Base-by-base conservation (phyloP, 148 eudicot genomes). In the Chenopodium berlandieri region DNA sequence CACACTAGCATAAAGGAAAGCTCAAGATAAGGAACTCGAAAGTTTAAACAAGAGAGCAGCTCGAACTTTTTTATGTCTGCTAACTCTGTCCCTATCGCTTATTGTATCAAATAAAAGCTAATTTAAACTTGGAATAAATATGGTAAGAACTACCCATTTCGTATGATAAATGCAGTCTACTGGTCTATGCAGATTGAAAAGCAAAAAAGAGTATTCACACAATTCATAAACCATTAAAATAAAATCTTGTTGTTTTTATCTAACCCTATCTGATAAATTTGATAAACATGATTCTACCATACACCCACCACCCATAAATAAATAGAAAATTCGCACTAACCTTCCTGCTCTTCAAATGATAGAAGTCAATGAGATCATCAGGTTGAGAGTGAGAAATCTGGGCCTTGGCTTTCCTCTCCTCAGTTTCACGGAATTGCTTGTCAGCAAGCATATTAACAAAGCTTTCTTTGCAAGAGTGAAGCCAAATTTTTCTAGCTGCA, bases 311-410 rank as follows among this genome's bases (percentile, higher is more conserved):
- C 23, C 4, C 5, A 70, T 22, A 52, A 40, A 67, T 56, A 31
- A 73, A 22, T 23, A 32, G 12, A 64, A 64, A 40, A 60, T 30
- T 73, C 63, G 46, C 70, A 56, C 83, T 77, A 83, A 95, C 98
- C 98, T 92, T 95, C 81, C 97, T 89, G 86, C 96, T 95, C 93
- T 95, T 93, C 87, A 93, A 84, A 81, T 95, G 98, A 89, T 95
- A 95, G 87, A 95, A 95, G 77, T 95, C 98, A 78, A 95, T 95
- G 74, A 93, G 97, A 79, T 95, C 98, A 88, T 95, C 98, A 67
- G 98, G 97, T 81, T 95, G 98, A 34, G 96, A 91, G 80, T 90
- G 87, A 77, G 93, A 89, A 84, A 91, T 80, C 90, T 92, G 94
- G 80, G 97, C 97, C 89, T 92, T 91, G 1, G 94, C 96, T 88